Conservation (phyloP, 139 green algal species). For the Chlorella sp. region DNA sequence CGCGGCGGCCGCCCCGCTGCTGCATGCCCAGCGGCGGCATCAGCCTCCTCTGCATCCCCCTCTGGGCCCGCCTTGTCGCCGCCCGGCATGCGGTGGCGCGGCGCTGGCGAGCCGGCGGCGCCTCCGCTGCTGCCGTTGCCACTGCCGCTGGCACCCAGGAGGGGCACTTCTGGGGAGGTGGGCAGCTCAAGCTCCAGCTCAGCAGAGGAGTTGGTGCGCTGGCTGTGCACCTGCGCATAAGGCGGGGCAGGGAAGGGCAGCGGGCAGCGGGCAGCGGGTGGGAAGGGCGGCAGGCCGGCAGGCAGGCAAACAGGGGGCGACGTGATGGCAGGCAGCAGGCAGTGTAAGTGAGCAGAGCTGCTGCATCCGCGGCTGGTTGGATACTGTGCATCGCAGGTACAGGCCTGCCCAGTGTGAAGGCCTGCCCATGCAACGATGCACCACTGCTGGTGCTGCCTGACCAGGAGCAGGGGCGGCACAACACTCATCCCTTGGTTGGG, state of each 20-base stretch:
- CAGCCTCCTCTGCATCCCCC: neutral
- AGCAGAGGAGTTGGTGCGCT: neutral
- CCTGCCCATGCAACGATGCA: too few species aligned
- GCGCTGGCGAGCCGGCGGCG: neutral
- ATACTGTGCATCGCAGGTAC: too few species aligned
- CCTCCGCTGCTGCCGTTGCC: neutral
- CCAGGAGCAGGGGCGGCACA: too few species aligned
- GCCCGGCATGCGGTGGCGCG: neutral
- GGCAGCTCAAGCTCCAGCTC: conserved; percentile 34
- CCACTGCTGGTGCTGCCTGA: too few species aligned
- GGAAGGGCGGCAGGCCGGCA: neutral
- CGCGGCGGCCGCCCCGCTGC: neutral
- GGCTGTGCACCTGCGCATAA: conserved; percentile 25
- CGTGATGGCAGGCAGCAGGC: neutral
- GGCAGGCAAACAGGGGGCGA: neutral
- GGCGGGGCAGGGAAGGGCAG: too few species aligned
- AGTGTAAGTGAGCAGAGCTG: too few species aligned
- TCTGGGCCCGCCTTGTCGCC: neutral
- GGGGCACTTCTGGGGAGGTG: neutral
- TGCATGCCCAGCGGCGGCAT: neutral
- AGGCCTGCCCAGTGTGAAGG: too few species aligned
- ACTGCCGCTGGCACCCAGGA: neutral
- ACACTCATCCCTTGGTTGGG: too few species aligned
- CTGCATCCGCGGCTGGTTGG: too few species aligned
- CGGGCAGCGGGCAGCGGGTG: neutral